These are phyloP conservation scores for Agrostemma githago DNA, from an alignment of 148 eudicot species.

Conservation along the genomic window DNA sequence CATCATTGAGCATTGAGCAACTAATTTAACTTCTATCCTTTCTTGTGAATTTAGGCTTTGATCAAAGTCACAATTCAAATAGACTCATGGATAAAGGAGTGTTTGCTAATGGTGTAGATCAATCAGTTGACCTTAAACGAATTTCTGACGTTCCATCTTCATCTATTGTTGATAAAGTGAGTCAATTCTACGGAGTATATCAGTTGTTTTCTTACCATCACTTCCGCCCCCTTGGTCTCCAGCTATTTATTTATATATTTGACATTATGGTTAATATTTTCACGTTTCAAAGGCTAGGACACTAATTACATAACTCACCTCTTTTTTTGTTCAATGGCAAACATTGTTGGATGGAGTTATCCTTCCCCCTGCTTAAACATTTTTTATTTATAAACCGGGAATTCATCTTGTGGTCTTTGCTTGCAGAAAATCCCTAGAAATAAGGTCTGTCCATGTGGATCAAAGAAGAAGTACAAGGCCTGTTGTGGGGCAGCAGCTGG, in stretches of 20 bases:
- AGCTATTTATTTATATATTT: background rate
- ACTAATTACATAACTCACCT: background rate
- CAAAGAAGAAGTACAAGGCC: slow-evolving; percentile 87
- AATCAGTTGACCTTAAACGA: slow-evolving; percentile 26
- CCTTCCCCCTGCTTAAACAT: background rate
- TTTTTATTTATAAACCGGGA: background rate
- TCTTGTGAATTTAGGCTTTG: slow-evolving; percentile 24
- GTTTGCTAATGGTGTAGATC: slow-evolving; percentile 25
- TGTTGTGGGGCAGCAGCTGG: slow-evolving; percentile 81
- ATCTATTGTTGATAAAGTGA: slow-evolving; percentile 58
- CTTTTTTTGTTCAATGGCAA: background rate
- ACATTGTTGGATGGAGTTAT: background rate
- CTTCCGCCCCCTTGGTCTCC: background rate
- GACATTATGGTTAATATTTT: background rate
- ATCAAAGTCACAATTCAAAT: slow-evolving; percentile 25
- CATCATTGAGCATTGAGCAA: background rate
- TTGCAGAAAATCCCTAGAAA: slow-evolving; percentile 71
- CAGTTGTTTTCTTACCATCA: background rate
- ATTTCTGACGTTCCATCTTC: slow-evolving; percentile 25
- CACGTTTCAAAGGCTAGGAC: background rate
- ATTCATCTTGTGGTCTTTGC: slow-evolving; percentile 5
- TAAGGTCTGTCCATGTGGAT: slow-evolving; percentile 84
- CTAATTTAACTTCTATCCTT: slow-evolving; percentile 7
- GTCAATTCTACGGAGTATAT: background rate
- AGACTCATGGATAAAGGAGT: slow-evolving; percentile 16